Evolutionary conservation across 2,329 filamentous ascomycete genomes (phyloP), one percentile per base, ranked within the genome.

Genomic region (Trichoderma sp.): DNA sequence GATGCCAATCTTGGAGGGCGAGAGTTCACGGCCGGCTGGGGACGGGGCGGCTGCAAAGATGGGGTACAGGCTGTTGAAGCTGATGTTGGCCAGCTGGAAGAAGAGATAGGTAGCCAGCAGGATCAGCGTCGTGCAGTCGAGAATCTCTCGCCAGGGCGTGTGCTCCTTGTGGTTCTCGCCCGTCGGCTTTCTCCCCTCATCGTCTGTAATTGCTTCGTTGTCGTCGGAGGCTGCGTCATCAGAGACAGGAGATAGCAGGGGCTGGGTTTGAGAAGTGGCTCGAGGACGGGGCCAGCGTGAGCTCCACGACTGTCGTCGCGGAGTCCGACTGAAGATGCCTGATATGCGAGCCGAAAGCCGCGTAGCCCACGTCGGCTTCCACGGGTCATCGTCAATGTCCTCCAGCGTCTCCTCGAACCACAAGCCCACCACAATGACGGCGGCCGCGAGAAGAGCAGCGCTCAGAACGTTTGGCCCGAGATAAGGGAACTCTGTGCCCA

Each of bases 41-140:
- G 88, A 82, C 0, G 84, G 77, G 0, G 90, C 88, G 63, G 93
- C 88, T 0, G 90, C 91, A 71, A 98, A 99, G 62, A 98, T 94
- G 0, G 95, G 95, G 72, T 96, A 99, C 0, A 99, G 81, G 19
- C 92, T 94, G 77, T 97, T 97, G 83, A 93, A 99, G 3, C 92
- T 93, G 69, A 97, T 92, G 76, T 98, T 98, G 67, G 91, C 89
- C 5, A 99, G 83, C 72, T 97, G 93, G 74, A 98, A 99, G 57
- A 98, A 89, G 50, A 97, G 85, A 73, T 97, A 98, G 0, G 93
- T 96, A 60, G 86, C 75, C 6, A 99, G 84, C 0, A 99, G 84
- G 3, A 96, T 80, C 14, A 97, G 75, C 0, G 93, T 97, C 66
- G 95, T 93, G 65, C 88, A 84, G 72, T 91, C 96, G 58, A 94